Conservation (phyloP, 768 basidiomycete species). For the Panellus pusillus region DNA sequence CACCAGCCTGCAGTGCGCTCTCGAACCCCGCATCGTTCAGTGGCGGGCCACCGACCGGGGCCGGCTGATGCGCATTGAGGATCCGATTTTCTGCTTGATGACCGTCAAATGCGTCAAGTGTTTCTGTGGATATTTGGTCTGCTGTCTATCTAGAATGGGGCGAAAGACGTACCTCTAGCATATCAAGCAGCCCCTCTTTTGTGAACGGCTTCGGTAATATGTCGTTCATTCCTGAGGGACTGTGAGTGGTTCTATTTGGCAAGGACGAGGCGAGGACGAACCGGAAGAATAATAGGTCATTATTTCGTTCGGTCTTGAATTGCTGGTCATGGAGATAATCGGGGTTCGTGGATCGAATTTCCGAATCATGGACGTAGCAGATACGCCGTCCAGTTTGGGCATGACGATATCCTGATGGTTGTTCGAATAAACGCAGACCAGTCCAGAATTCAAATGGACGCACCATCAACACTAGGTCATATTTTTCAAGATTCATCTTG, state of each 20-base stretch:
- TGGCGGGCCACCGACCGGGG: slow-evolving; percentile 62
- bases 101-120: slow-evolving; percentile 86
- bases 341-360: slow-evolving; percentile 96
- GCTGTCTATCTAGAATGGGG: background rate
- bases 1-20: slow-evolving; percentile 50
- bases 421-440: slow-evolving; percentile 2
- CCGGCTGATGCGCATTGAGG: slow-evolving; percentile 36
- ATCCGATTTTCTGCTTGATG: slow-evolving; percentile 64
- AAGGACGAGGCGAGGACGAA: slow-evolving; percentile 23
- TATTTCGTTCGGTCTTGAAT: slow-evolving; percentile 89
- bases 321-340: slow-evolving; percentile 98
- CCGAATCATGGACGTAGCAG: slow-evolving; percentile 89
- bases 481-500: slow-evolving; percentile 96
- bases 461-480: slow-evolving; percentile 95
- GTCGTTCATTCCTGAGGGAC: slow-evolving; percentile 85
- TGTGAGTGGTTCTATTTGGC: background rate
- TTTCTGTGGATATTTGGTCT: slow-evolving; percentile 48
- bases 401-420: slow-evolving; percentile 85
- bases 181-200: slow-evolving; percentile 85
- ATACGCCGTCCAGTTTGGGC: slow-evolving; percentile 84
- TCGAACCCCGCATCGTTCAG: slow-evolving; percentile 55
- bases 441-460: slow-evolving; percentile 27
- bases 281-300: slow-evolving; percentile 86
- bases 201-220: slow-evolving; percentile 96
- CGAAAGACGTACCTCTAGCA: slow-evolving; percentile 71